Evolutionary conservation across 331 rosid species (phyloP).

Genomic region (Acacia pycnantha): DNA sequence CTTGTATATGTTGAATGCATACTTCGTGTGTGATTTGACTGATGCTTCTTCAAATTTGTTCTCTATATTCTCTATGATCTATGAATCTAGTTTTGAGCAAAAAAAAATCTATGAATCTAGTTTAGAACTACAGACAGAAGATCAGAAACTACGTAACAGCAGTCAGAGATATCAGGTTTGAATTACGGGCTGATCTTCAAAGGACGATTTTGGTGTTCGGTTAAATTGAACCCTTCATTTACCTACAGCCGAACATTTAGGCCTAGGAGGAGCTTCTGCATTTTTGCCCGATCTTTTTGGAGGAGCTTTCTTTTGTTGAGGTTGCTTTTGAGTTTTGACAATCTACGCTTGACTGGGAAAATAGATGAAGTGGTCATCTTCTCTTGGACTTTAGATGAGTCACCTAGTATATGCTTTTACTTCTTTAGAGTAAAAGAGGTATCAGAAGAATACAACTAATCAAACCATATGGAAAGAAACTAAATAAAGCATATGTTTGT

Average conservation of each 20-base stretch:
- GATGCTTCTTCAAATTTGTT: neutral
- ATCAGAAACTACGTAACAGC: neutral
- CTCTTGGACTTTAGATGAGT: neutral
- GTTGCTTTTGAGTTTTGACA: neutral
- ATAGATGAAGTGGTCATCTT: neutral
- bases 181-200: neutral
- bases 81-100: neutral
- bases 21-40: neutral
- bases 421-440: neutral
- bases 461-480: neutral
- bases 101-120: neutral
- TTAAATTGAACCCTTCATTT: neutral
- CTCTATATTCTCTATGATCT: neutral
- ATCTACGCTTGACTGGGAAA: neutral
- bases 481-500: neutral
- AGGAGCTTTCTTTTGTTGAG: neutral
- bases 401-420: neutral
- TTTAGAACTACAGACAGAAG: neutral
- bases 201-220: neutral
- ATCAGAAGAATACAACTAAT: neutral
- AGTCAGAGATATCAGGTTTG: neutral
- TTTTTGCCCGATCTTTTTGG: neutral
- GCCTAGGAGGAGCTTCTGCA: neutral
- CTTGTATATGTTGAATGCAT: neutral
- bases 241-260: neutral